Evolutionary conservation across 768 basidiomycete genomes (phyloP).

Genomic region (Kwoniella sp.): DNA sequence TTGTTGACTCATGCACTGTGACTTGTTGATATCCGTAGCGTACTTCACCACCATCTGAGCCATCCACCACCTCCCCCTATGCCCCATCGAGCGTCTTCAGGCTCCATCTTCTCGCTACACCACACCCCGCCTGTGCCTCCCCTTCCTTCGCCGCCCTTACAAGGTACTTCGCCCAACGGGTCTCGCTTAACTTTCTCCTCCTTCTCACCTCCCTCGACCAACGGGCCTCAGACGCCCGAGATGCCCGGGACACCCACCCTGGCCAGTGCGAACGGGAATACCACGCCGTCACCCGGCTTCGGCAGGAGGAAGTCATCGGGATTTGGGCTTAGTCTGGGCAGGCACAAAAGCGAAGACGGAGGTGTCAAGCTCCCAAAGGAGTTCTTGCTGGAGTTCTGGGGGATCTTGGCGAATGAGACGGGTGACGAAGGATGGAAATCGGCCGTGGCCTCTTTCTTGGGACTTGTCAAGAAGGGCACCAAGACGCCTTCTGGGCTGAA

Average conservation of each 20-base stretch:
- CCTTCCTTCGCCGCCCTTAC: slow-evolving; percentile 29
- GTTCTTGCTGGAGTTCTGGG: slow-evolving; percentile 53
- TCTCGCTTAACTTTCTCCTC: slow-evolving; percentile 26
- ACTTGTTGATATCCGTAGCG: slow-evolving; percentile 9
- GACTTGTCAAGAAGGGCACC: slow-evolving; percentile 48
- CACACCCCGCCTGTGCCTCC: slow-evolving; percentile 26
- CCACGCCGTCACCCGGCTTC: slow-evolving; percentile 20
- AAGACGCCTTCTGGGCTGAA: slow-evolving; percentile 51
- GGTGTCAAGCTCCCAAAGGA: slow-evolving; percentile 51
- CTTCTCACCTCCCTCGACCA: slow-evolving; percentile 10
- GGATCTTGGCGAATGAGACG: slow-evolving; percentile 40
- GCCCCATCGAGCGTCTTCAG: slow-evolving; percentile 16
- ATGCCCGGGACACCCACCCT: slow-evolving; percentile 10
- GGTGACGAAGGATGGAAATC: slow-evolving; percentile 48
- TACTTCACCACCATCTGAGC: slow-evolving; percentile 36
- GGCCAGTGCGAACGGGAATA: background rate
- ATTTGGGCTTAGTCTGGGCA: slow-evolving; percentile 26
- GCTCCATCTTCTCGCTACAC: slow-evolving; percentile 11
- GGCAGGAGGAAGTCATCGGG: slow-evolving; percentile 28
- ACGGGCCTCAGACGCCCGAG: slow-evolving; percentile 21
- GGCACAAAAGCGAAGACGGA: slow-evolving; percentile 27
- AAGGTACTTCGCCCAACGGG: slow-evolving; percentile 36
- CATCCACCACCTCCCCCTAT: slow-evolving; percentile 27
- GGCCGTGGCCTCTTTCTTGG: slow-evolving; percentile 30
- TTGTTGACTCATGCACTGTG: background rate